Evolutionary conservation across 176 grass and related monocot species (phyloP), one percentile per base, ranked within the genome.

Genomic region (Bolboschoenus planiculmis): DNA sequence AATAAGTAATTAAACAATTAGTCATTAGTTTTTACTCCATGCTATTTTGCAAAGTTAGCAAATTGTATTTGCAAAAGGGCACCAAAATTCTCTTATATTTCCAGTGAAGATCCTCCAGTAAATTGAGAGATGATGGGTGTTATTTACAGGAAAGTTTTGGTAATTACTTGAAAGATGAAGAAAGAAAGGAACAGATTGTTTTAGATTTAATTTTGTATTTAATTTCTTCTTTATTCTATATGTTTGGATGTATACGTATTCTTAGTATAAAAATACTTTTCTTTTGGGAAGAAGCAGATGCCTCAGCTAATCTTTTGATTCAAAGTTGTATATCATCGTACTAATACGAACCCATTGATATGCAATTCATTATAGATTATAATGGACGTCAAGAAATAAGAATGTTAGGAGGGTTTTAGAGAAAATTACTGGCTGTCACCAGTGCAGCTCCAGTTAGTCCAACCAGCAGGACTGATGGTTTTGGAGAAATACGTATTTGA

Each of bases 401-500:
- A 73, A 46, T 27, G n/a, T 16, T 46, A 44, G 23, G 29, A 74
- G 10, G 42, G 24, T 5, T 74, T 74, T 6, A 21, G 10, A 73
- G 68, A 47, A 43, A 20, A 31, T 76, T 76, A 76, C 71, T 76
- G 50, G 43, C 2, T 48, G 88, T 48, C 66, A 68, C 89, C 87
- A 27, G 34, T 8, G 87, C 89, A 97, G 71, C 87, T 88, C 72
- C 80, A 73, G 87, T 37, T 62, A 30, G 87, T 93, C 93, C 91
- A 93, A 1, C 89, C 87, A 0, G 58, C 70, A 4, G 81, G 83
- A 82, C 14, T 86, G 85, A 97, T 62, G 70, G 87, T 97, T 85
- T 77, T 91, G 76, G 91, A 97, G 88, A 93, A 89, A 82, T 97
- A 93, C 5, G 86, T 91, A 10, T 89, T 86, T 26, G 86, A 39